Percentiles rank a stretch among this genome's conserved stretches.
Evolutionary conservation across 2,329 filamentous ascomycete genomes (phyloP).

Genomic region (Aspergillus amoenus): DNA sequence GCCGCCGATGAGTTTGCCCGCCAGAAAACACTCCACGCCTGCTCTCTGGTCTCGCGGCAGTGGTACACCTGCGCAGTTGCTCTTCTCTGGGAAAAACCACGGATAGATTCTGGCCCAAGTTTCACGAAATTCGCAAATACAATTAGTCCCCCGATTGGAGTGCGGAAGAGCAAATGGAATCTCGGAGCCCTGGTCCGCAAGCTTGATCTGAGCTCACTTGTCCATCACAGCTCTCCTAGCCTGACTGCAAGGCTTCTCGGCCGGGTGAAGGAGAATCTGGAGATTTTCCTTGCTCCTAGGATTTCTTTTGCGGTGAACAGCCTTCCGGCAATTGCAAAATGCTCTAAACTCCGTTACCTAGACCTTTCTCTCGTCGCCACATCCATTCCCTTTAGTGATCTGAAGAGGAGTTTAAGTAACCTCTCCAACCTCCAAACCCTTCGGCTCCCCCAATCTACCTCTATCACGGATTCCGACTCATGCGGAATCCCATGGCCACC

Average conservation of each 20-base stretch:
- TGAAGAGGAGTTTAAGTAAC: conserved; percentile 52
- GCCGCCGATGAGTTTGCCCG: conserved; percentile 31
- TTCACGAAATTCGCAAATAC: conserved; percentile 56
- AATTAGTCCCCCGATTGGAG: conserved; percentile 50
- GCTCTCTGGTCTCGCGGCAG: conserved; percentile 54
- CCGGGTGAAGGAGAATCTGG: conserved; percentile 52
- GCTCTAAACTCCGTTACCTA: conserved; percentile 48
- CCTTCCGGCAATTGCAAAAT: conserved; percentile 58
- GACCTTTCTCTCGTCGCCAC: conserved; percentile 56
- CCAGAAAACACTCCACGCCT: conserved; percentile 51
- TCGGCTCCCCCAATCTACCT: conserved; percentile 40
- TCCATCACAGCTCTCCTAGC: conserved; percentile 60
- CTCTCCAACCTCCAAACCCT: conserved; percentile 48
- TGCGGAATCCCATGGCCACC: conserved; percentile 27
- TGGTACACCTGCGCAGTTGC: conserved; percentile 57
- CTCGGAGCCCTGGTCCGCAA: conserved; percentile 51
- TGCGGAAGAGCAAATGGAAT: conserved; percentile 48
- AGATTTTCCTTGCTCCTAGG: conserved; percentile 58
- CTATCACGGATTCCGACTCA: conserved; percentile 17
- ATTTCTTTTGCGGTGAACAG: conserved; percentile 59
- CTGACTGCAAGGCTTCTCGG: conserved; percentile 58
- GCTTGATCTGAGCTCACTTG: conserved; percentile 55
- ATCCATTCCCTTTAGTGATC: conserved; percentile 47
- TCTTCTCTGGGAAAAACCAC: conserved; percentile 54
- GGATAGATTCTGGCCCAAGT: conserved; percentile 49